Evolutionary conservation across 345 rosid species (phyloP).

Genomic region (Reutealis trisperma): DNA sequence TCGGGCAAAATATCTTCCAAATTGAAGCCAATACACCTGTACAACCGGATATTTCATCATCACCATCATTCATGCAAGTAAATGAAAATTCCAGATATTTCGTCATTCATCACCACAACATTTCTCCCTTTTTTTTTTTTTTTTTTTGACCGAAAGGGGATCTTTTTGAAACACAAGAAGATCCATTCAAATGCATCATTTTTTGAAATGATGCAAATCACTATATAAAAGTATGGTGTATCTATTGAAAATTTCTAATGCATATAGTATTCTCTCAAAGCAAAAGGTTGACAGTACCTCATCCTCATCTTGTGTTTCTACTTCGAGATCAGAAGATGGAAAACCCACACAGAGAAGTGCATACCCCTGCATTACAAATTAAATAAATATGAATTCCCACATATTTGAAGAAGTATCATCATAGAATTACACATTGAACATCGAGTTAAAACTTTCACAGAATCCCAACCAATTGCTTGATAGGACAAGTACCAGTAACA

Average conservation of each 20-base stretch:
- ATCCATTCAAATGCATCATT: slow-evolving; percentile 3
- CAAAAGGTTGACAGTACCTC: slow-evolving; percentile 54
- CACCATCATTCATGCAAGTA: neutral
- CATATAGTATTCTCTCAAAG: slow-evolving; percentile 8
- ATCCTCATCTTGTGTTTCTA: slow-evolving; percentile 94
- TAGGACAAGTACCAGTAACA: neutral
- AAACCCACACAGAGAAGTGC: slow-evolving; percentile 94
- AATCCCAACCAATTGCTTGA: neutral
- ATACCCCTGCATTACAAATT: slow-evolving; percentile 61
- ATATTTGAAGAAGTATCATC: neutral
- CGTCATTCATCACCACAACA: no score
- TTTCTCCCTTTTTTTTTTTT: no score
- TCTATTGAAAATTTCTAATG: neutral
- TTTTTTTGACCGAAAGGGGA: neutral
- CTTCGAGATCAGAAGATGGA: slow-evolving; percentile 84
- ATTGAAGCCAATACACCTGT: slow-evolving; percentile 98
- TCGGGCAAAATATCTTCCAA: slow-evolving; percentile 98
- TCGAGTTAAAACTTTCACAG: neutral
- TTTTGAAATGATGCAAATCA: neutral
- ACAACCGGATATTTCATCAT: slow-evolving; percentile 12
- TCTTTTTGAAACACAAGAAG: neutral
- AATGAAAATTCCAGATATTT: slow-evolving; percentile 11
- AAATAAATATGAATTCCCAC: neutral
- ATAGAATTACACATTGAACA: neutral
- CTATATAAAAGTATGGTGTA: no score